Evolutionary conservation across 176 grass and related monocot genomes (phyloP).

Genomic region (Cenchrus purpureus): DNA sequence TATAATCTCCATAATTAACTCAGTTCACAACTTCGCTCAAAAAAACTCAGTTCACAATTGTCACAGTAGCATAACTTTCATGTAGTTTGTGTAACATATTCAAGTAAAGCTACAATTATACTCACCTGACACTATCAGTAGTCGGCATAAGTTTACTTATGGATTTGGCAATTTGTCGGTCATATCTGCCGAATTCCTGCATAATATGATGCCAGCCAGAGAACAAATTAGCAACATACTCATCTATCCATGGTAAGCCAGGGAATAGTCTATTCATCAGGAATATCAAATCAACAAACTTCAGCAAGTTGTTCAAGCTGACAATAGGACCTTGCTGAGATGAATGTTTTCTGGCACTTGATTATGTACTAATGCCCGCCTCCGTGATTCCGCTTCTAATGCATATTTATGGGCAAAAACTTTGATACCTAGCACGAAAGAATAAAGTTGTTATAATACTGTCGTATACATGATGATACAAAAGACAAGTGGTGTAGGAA

Average conservation of each 20-base stretch:
- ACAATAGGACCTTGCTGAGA: slow-evolving; percentile 65
- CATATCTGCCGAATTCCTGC: slow-evolving; percentile 66
- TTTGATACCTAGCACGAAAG: slow-evolving; percentile 61
- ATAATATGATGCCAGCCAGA: slow-evolving; percentile 27
- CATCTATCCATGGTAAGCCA: slow-evolving; percentile 23
- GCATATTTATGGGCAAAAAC: slow-evolving; percentile 74
- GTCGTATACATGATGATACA: background rate
- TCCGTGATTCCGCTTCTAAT: slow-evolving; percentile 68
- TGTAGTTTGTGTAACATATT: slow-evolving; percentile 26
- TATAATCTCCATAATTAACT: background rate
- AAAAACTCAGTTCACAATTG: slow-evolving; percentile 14
- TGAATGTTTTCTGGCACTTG: slow-evolving; percentile 62
- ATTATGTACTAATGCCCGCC: slow-evolving; percentile 61
- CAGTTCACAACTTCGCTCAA: background rate
- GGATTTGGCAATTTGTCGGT: slow-evolving; percentile 71
- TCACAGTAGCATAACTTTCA: background rate
- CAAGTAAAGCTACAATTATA: slow-evolving; percentile 14
- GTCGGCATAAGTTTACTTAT: slow-evolving; percentile 73
- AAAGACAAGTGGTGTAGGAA: slow-evolving; percentile 16
- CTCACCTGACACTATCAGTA: slow-evolving; percentile 70
- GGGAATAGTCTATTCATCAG: slow-evolving; percentile 19
- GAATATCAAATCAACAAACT: slow-evolving; percentile 25
- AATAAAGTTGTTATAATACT: slow-evolving; percentile 12
- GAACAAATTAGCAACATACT: slow-evolving; percentile 20
- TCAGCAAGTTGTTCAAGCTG: slow-evolving; percentile 12